These are phyloP conservation scores for Komagataea norvegica DNA, from an alignment of 1,139 yeast species.

Conservation along the genomic window DNA sequence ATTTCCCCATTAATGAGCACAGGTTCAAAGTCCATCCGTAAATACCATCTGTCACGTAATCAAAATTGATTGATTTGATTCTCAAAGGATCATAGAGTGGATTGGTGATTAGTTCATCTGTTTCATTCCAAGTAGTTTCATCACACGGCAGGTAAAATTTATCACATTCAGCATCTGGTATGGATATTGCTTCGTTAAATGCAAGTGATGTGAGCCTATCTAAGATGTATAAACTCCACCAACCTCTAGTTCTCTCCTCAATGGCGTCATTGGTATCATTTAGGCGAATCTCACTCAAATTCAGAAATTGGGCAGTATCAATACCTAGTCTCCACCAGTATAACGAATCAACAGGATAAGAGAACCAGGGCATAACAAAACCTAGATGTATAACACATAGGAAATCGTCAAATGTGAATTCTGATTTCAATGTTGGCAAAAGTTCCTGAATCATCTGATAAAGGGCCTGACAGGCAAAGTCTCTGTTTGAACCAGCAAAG, in stretches of 20 bases:
- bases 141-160: slow-evolving; percentile 33
- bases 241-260: slow-evolving; percentile 38
- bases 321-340: slow-evolving; percentile 38
- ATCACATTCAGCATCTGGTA: slow-evolving; percentile 33
- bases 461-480: slow-evolving; percentile 16
- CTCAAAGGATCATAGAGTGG: slow-evolving; percentile 18
- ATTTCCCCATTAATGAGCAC: slow-evolving; percentile 20
- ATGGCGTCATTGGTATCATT: slow-evolving; percentile 25
- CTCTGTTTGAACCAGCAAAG: slow-evolving; percentile 28
- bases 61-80: slow-evolving; percentile 13
- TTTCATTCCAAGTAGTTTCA: slow-evolving; percentile 31
- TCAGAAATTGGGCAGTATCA: slow-evolving; percentile 31
- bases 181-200: slow-evolving; percentile 32
- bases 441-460: slow-evolving; percentile 19
- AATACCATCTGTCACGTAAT: slow-evolving; percentile 19
- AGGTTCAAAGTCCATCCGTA: slow-evolving; percentile 27
- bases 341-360: slow-evolving; percentile 35
- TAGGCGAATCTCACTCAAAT: slow-evolving; percentile 19
- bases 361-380: slow-evolving; percentile 36
- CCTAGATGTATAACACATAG: slow-evolving; percentile 35
- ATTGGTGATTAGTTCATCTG: slow-evolving; percentile 11
- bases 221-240: slow-evolving; percentile 39
- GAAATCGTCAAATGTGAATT: slow-evolving; percentile 35
- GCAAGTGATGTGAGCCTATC: slow-evolving; percentile 39
- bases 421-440: slow-evolving; percentile 6